Evolutionary conservation across 208 protist genomes (phyloP).

Genomic region (Angomonas ambiguus): DNA sequence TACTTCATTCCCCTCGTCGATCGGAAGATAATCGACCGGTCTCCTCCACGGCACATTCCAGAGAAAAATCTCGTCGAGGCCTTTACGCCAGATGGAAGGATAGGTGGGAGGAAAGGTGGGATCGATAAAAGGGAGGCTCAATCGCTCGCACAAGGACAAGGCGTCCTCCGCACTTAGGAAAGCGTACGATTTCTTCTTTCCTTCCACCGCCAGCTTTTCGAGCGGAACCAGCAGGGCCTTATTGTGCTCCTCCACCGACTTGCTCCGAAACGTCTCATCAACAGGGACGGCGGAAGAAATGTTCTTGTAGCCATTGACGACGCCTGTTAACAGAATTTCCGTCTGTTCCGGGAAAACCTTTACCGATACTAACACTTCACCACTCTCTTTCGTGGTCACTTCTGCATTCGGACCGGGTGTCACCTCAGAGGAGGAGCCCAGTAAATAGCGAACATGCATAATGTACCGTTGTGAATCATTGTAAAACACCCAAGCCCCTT

Average conservation of each 20-base stretch:
- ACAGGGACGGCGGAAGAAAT: slow-evolving; percentile 23
- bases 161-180: slow-evolving; percentile 24
- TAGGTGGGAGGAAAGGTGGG: slow-evolving; percentile 28
- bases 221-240: slow-evolving; percentile 7
- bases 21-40: slow-evolving; percentile 28
- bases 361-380: slow-evolving; percentile 21
- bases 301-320: slow-evolving; percentile 36
- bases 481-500: slow-evolving; percentile 61
- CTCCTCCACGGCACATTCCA: slow-evolving; percentile 32
- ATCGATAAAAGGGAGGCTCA: slow-evolving; percentile 40
- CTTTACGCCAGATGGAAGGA: slow-evolving; percentile 30
- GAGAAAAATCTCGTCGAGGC: slow-evolving; percentile 30
- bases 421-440: slow-evolving; percentile 31
- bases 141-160: slow-evolving; percentile 17
- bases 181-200: slow-evolving; percentile 28
- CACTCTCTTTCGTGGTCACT: slow-evolving; percentile 11
- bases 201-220: slow-evolving; percentile 20
- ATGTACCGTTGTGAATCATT: slow-evolving; percentile 63
- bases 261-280: slow-evolving; percentile 19
- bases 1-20: slow-evolving; percentile 13
- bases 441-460: slow-evolving; percentile 47
- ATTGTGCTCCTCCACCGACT: slow-evolving; percentile 5
- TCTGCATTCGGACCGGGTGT: slow-evolving; percentile 18
- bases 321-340: slow-evolving; percentile 32
- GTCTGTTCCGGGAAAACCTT: slow-evolving; percentile 51